Conservation (phyloP, 495 filamentous ascomycete species). For the Apiosordaria backusii region DNA sequence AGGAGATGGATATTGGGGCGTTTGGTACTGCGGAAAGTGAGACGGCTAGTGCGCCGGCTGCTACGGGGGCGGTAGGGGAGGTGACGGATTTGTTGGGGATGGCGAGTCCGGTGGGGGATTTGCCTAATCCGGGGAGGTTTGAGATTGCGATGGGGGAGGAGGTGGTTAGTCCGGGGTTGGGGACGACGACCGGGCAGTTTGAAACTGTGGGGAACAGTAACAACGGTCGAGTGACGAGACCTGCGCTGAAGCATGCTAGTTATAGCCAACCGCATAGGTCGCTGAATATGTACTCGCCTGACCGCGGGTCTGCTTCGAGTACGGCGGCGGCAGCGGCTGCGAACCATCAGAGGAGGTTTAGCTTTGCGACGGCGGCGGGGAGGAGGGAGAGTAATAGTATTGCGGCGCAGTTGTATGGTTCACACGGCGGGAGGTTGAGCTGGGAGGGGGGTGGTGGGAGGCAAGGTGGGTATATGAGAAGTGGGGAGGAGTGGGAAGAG, state of each 20-base stretch:
- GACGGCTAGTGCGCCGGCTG: constrained; percentile 45
- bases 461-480: constrained; percentile 32
- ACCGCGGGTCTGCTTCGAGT: constrained; percentile 18
- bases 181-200: not conserved
- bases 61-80: constrained; percentile 17
- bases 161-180: not conserved
- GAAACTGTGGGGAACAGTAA: not conserved
- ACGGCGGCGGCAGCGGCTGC: constrained; percentile 15
- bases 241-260: constrained; percentile 20
- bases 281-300: constrained; percentile 43
- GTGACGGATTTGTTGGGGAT: constrained; percentile 69
- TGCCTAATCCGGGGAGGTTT: constrained; percentile 82
- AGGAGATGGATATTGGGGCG: constrained; percentile 28
- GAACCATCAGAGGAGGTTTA: constrained; percentile 39
- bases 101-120: constrained; percentile 53
- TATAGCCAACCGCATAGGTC: constrained; percentile 30
- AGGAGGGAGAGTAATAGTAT: constrained; percentile 40
- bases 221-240: not conserved
- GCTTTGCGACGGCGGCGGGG: constrained; percentile 36
- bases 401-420: constrained; percentile 42
- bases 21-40: constrained; percentile 16
- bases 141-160: constrained; percentile 53
- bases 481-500: constrained; percentile 73
- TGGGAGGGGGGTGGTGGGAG: constrained; percentile 12
- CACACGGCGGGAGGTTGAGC: constrained; percentile 4